phyloP scores from a whole-genome alignment of 73 alveolate genomes.

The Paramecium tetraurelia region DNA sequence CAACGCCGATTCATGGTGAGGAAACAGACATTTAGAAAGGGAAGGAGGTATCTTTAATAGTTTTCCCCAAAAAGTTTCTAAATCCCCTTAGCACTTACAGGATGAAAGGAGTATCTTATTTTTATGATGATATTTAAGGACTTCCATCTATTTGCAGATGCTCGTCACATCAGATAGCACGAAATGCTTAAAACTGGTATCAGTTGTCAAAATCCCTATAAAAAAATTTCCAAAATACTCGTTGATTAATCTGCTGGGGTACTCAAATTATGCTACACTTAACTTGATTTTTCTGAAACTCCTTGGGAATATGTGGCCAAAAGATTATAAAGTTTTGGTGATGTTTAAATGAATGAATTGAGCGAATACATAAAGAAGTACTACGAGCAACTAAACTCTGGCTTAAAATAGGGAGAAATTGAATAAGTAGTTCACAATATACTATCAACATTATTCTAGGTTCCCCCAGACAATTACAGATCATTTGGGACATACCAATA shows the following conservation, averaged over 20 bases:
- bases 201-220: conserved; percentile 35
- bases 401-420: neutral
- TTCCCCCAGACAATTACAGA: neutral
- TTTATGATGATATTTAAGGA: neutral
- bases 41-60: neutral
- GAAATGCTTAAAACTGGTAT: neutral
- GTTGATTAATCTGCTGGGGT: neutral
- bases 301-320: conserved; percentile 32
- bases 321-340: conserved; percentile 19
- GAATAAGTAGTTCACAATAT: neutral
- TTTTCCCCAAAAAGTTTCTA: neutral
- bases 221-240: neutral
- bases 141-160: conserved; percentile 15
- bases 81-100: neutral
- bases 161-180: neutral
- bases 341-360: neutral
- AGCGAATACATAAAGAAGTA: neutral
- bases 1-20: neutral
- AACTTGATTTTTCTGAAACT: conserved; percentile 2
- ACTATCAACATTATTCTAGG: neutral
- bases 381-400: neutral
- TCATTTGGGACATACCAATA: neutral
- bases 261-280: neutral
- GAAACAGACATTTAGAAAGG: neutral
- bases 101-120: conserved; percentile 14